Conservation (phyloP, 305 asterid genomes). For the Rubia occidens region DNA sequence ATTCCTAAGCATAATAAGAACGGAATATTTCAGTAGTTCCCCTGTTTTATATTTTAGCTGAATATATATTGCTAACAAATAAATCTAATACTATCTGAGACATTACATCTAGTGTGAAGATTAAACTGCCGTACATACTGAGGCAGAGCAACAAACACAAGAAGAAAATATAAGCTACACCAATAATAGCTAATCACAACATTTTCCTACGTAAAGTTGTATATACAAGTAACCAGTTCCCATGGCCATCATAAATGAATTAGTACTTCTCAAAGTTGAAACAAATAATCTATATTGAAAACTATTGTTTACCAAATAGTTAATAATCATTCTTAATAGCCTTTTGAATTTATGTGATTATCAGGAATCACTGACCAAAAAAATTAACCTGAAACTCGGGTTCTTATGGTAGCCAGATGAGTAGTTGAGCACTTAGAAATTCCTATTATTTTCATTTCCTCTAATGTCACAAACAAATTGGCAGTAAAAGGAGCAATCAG, state of each 20-base stretch:
- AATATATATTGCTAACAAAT: neutral
- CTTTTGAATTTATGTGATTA: neutral
- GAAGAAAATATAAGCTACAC: neutral
- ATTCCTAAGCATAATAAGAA: no score
- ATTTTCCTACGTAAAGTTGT: neutral
- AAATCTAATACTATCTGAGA: neutral
- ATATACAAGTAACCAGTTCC: neutral
- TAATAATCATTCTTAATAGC: neutral
- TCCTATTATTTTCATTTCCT: neutral
- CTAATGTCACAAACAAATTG: neutral
- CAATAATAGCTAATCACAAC: constrained; percentile 4
- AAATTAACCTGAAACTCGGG: neutral
- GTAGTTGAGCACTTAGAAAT: no score
- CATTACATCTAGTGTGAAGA: neutral
- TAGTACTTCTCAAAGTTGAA: neutral
- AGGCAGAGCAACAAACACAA: neutral
- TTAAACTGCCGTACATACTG: neutral
- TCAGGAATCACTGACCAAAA: neutral
- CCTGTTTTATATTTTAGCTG: neutral
- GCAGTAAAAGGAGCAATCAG: neutral
- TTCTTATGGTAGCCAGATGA: neutral
- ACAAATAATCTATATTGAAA: neutral
- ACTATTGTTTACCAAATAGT: neutral
- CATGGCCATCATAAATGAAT: neutral
- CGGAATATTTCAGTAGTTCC: neutral